Evolutionary conservation across 2,329 filamentous ascomycete genomes (phyloP), one percentile per base, ranked within the genome.

Genomic region (Samsoniella hepiali): DNA sequence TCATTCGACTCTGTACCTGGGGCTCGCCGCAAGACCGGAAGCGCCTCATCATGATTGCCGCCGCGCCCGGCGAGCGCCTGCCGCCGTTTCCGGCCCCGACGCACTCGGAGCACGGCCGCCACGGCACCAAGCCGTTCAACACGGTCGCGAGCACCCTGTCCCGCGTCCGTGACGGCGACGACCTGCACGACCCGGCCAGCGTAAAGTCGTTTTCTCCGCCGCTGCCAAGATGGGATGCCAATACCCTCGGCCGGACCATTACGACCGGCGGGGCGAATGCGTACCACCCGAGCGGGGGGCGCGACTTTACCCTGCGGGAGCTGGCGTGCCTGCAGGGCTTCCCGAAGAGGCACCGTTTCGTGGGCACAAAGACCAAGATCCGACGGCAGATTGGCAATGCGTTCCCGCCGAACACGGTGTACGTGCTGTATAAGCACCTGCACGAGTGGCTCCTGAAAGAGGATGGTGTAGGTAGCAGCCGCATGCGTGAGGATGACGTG

Each of bases 381-480:
- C 83, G 83, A 67, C 82, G 79, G 66, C 90, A 93, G 71, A 90
- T 94, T 66, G 91, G 91, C 0, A 94, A 95, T 69, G 91, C 91
- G 0, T 91, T 94, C 17, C 89, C 91, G 0, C 85, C 90, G 0
- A 76, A 76, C 34, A 81, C 83, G 0, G 85, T 85, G 3, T 74
- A 75, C 32, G 73, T 80, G 0, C 69, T 86, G 0, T 85, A 82
- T 65, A 70, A 72, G n/a, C 81, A 84, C 56, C 68, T 86, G 9
- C 72, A 78, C 22, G 65, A 71, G 8, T 83, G 78, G 75, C 69
- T 86, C 1, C 71, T 83, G 15, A 65, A 71, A 1, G 69, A 77
- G 27, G 83, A 86, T 61, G 71, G 74, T 0, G 42, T 58, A 9
- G 9, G 8, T 32, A 5, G 69, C 80, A 5, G 69, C 80, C 22